Base-by-base conservation (phyloP, 2,329 filamentous ascomycete species). In the Albifimbria verrucaria region DNA sequence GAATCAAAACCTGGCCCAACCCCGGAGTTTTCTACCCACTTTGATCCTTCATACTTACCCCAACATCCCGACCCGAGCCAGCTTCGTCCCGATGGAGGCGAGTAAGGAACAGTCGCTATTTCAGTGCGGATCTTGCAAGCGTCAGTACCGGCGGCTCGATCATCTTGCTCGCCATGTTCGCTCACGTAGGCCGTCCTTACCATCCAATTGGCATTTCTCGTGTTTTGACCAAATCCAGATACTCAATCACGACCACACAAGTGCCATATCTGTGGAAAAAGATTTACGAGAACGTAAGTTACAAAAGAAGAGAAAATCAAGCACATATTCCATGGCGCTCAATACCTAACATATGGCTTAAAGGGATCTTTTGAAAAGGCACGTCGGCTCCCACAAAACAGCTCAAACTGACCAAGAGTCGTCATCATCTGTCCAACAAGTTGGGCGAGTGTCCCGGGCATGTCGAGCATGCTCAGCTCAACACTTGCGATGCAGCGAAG, bases 91-190 rank as follows among this genome's bases (percentile, higher is more conserved):
- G 12, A 39, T 39, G 32, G 32, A 39, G 15, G 18, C 32, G 4
- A 17, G 12, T 17, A n/a, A 39, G 15, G 18, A 39, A 12, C 32
- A 12, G 32, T 39, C 32, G 5, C 12, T 58, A 39, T 66, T 65
- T 53, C 64, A 66, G 36, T 67, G 65, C 23, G 64, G 60, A 17
- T 58, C 55, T 3, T 66, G 64, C 28, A 58, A 66, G 22, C 60
- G 57, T 28, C 56, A 57, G 7, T 69, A 66, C 46, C 65, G 59
- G 41, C 60, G 67, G 5, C 49, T 65, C 42, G 67, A 69, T 45
- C 67, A 69, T 56, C 58, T 69, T 9, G 60, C 63, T 11, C 65
- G 67, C 24, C 67, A 69, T 55, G 60, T 69, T 20, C 62, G 66
- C n/a, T 66, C 67, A 10, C 67, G 67, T 70, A 58, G 41, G 62